These are phyloP conservation scores for Pseudocercospora macadamiae DNA, from an alignment of 2,329 filamentous ascomycete species.

Conservation along the genomic window DNA sequence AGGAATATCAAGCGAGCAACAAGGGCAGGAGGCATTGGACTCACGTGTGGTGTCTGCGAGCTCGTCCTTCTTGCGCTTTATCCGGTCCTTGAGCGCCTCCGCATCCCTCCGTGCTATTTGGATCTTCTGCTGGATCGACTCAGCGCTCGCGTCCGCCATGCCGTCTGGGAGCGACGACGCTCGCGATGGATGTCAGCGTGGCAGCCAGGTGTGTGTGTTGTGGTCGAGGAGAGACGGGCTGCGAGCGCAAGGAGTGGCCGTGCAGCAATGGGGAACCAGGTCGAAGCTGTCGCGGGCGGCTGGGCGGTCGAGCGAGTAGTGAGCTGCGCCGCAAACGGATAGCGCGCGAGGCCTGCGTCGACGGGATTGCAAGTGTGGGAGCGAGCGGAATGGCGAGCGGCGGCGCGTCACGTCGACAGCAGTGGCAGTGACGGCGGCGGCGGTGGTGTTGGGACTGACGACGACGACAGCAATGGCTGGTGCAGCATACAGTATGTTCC, in stretches of 20 bases:
- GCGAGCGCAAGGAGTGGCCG: slow-evolving; percentile 13
- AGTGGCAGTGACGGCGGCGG: slow-evolving; percentile 6
- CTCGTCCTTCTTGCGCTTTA: slow-evolving; percentile 98
- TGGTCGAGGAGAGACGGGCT: neutral
- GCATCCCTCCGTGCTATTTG: slow-evolving; percentile 97
- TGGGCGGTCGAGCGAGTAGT: too few species aligned
- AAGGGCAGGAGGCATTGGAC: slow-evolving; percentile 43
- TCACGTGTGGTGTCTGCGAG: slow-evolving; percentile 95
- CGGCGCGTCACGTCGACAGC: slow-evolving; percentile 13
- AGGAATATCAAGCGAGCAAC: neutral
- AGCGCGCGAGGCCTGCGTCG: slow-evolving; percentile 5
- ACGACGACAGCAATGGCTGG: neutral
- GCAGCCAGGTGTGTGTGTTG: slow-evolving; percentile 10
- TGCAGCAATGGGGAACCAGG: slow-evolving; percentile 15
- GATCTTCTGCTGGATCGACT: slow-evolving; percentile 65
- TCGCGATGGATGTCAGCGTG: slow-evolving; percentile 14
- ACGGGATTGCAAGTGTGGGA: neutral
- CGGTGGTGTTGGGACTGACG: slow-evolving; percentile 1
- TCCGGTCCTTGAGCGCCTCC: slow-evolving; percentile 65
- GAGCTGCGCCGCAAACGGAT: slow-evolving; percentile 22
- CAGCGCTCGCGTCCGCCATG: slow-evolving; percentile 55
- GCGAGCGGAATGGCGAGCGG: neutral
- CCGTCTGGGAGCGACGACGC: slow-evolving; percentile 28
- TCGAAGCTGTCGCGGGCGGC: slow-evolving; percentile 15
- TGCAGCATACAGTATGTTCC: too few species aligned